phyloP scores from a whole-genome alignment of 768 basidiomycete genomes.

The Tricholoma matsutake region DNA sequence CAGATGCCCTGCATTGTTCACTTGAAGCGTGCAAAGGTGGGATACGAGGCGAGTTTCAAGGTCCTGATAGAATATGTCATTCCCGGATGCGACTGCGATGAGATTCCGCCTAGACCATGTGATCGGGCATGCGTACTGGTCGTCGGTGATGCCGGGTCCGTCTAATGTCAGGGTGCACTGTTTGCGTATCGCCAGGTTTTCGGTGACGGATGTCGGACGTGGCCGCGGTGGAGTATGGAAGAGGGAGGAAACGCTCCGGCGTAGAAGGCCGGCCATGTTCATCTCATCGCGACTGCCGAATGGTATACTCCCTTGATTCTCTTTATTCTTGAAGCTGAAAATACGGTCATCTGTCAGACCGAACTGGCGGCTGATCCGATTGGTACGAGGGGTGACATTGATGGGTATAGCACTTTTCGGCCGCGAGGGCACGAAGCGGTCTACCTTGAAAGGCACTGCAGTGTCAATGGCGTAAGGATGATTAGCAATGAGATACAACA shows the following conservation, averaged over 20 bases:
- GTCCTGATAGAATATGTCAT: constrained; percentile 61
- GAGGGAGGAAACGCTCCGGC: constrained; percentile 50
- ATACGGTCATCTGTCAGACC: constrained; percentile 57
- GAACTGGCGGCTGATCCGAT: constrained; percentile 59
- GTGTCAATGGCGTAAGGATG: not conserved
- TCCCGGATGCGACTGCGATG: constrained; percentile 61
- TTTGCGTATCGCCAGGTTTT: constrained; percentile 50
- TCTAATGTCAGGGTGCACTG: constrained; percentile 62
- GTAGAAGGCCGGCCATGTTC: constrained; percentile 45
- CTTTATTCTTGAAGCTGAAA: constrained; percentile 50
- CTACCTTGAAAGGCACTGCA: constrained; percentile 39
- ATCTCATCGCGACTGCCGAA: constrained; percentile 28
- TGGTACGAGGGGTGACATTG: constrained; percentile 63
- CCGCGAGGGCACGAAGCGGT: constrained; percentile 58
- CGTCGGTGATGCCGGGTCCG: constrained; percentile 55
- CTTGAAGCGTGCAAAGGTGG: constrained; percentile 43
- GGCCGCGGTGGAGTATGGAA: constrained; percentile 31
- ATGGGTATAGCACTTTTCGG: constrained; percentile 52
- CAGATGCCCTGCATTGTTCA: constrained; percentile 32
- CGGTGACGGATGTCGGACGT: constrained; percentile 48
- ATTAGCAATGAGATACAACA: not conserved
- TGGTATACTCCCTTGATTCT: constrained; percentile 28
- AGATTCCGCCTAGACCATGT: constrained; percentile 57
- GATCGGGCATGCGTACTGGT: constrained; percentile 55
- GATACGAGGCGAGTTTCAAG: constrained; percentile 51